Evolutionary conservation across 2,329 filamentous ascomycete species (phyloP), one percentile per base, ranked within the genome.

Genomic region (Penicillium sp.): DNA sequence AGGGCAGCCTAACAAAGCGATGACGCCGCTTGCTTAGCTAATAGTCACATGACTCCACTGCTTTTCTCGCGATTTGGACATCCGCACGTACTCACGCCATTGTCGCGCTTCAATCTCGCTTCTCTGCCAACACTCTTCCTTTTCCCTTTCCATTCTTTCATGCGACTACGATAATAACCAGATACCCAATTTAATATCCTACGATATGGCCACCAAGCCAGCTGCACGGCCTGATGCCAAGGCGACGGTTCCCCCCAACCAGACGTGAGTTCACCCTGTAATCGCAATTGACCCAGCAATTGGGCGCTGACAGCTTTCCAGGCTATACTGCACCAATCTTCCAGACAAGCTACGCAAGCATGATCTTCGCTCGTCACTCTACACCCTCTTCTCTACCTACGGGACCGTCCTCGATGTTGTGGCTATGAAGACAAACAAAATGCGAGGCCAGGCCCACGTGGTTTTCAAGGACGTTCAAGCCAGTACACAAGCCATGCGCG

Each of bases 381-480:
- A 99, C 76, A 89, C 91, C 72, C 82, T 97, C 12, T 97, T 97
- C 72, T 90, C 91, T 10, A 95, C 91, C 13, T 95, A 96, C 70
- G 94, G 94, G 38, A 85, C 90, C 0, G 88, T 99, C 15, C 83
- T 99, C 53, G 94, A 99, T 70, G 84, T 99, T 18, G 88, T 96
- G 45, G 89, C 90, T 28, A 79, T 96, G 63, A 95, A 91, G 76
- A 95, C 90, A 1, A 81, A 81, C 71, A 90, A 90, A 76, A 96
- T 97, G 92, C 87, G 94, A 45, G 94, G 94, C 3, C 94, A 99
- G 74, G 94, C 94, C 56, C 94, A 97, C 67, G 79, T 99, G 55
- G 88, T 94, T 13, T 97, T 91, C 71, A 84, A 89, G 53, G 93
- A 99, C 70, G 80, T 93, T 31, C 88, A 96, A 61, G 85, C 90